These are phyloP conservation scores for Gossypium herbaceum DNA, from an alignment of 345 rosid species.

Conservation along the genomic window DNA sequence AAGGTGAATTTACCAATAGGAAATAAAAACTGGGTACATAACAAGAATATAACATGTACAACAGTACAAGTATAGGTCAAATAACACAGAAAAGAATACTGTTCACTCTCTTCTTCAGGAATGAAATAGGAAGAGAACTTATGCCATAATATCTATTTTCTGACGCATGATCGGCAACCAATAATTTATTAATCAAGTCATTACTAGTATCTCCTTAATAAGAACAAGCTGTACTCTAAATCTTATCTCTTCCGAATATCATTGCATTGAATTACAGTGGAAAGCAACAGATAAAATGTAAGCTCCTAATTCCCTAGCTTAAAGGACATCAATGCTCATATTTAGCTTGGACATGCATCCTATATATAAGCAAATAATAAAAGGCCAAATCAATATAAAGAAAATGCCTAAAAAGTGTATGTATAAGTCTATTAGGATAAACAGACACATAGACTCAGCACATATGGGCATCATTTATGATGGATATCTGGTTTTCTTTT, in stretches of 20 bases:
- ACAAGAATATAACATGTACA: background rate
- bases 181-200: background rate
- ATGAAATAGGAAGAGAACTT: background rate
- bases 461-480: background rate
- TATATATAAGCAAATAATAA: background rate
- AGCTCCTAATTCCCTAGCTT: background rate
- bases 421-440: background rate
- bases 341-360: background rate
- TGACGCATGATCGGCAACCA: background rate
- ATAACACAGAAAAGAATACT: background rate
- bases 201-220: background rate
- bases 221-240: background rate
- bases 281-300: background rate
- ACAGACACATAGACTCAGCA: background rate
- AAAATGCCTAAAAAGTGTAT: background rate
- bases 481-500: background rate
- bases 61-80: background rate
- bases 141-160: background rate
- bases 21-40: background rate
- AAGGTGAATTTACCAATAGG: background rate
- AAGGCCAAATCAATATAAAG: slow-evolving; percentile 1
- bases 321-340: slow-evolving; percentile 3
- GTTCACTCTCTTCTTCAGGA: background rate
- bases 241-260: background rate
- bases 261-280: background rate